phyloP scores from a whole-genome alignment of 2,329 filamentous ascomycete genomes.

The Lasiodiplodia theobromae region DNA sequence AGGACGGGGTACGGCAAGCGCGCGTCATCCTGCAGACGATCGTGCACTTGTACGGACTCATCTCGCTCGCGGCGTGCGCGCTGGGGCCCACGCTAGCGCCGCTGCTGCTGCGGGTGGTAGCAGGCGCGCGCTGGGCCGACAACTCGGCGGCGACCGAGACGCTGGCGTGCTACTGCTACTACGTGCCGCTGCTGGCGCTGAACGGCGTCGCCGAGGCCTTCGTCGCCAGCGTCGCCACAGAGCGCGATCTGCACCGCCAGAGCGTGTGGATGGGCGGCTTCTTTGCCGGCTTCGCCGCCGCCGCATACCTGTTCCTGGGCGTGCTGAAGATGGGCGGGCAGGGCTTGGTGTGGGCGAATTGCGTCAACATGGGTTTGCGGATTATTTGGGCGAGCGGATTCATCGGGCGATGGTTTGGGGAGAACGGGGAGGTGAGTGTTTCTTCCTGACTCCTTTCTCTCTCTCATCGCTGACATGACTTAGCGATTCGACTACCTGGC shows the following conservation, averaged over 20 bases:
- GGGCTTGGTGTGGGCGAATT: conserved; percentile 86
- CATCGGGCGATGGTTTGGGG: conserved; percentile 58
- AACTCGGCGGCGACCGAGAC: conserved; percentile 73
- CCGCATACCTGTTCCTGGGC: conserved; percentile 78
- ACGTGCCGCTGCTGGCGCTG: conserved; percentile 88
- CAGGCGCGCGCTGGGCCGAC: conserved; percentile 77
- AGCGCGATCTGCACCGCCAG: conserved; percentile 77
- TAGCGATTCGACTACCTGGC: conserved; percentile 38
- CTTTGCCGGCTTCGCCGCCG: conserved; percentile 75
- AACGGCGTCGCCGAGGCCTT: conserved; percentile 95
- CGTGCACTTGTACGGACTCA: conserved; percentile 74
- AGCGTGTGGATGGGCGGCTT: conserved; percentile 85
- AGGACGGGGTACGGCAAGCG: conserved; percentile 47
- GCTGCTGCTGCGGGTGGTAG: conserved; percentile 74
- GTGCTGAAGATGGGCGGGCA: conserved; percentile 73
- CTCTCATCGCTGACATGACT: not conserved
- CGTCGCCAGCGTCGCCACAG: conserved; percentile 82
- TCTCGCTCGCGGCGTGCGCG: conserved; percentile 72
- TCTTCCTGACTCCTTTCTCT: not conserved
- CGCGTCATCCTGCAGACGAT: conserved; percentile 66
- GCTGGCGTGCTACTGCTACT: conserved; percentile 84
- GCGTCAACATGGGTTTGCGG: conserved; percentile 85
- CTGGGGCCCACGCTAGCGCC: conserved; percentile 80
- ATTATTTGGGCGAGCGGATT: conserved; percentile 83
- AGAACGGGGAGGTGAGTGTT: conserved; percentile 32